These are phyloP conservation scores for Balansia obtecta DNA, from an alignment of 2,329 filamentous ascomycete species.

Conservation along the genomic window DNA sequence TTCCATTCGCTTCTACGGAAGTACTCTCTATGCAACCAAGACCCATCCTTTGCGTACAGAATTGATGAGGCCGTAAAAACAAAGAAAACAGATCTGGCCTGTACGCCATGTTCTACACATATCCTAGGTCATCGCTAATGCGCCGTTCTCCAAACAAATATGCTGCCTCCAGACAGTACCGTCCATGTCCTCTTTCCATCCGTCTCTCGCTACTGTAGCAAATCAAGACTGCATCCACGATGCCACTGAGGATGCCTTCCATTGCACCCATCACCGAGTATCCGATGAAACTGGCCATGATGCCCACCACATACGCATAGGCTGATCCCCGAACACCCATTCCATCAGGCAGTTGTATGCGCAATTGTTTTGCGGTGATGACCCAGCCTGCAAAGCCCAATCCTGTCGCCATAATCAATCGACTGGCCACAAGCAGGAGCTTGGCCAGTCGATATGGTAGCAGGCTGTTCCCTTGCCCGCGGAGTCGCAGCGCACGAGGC, in stretches of 20 bases:
- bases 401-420: constrained; percentile 80
- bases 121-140: constrained; percentile 7
- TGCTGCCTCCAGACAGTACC: constrained; percentile 86
- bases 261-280: constrained; percentile 88
- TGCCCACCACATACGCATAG: constrained; percentile 87
- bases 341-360: constrained; percentile 43
- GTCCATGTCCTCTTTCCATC: constrained; percentile 52
- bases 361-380: constrained; percentile 70
- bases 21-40: not conserved
- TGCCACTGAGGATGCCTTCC: constrained; percentile 76
- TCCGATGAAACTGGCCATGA: constrained; percentile 88
- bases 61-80: not conserved
- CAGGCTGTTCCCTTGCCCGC: constrained; percentile 41
- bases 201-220: constrained; percentile 88
- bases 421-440: constrained; percentile 77
- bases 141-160: constrained; percentile 67
- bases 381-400: constrained; percentile 97
- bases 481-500: constrained; percentile 35
- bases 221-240: constrained; percentile 78
- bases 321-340: constrained; percentile 59
- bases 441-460: constrained; percentile 85
- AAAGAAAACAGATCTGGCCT: not conserved
- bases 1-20: not conserved
- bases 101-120: constrained; percentile 4
- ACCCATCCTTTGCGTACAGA: not conserved